Percentiles rank a stretch among this genome's conserved stretches.
These are phyloP conservation scores for Xeromyces bisporus DNA, from an alignment of 495 filamentous ascomycete genomes.

Conservation along the genomic window DNA sequence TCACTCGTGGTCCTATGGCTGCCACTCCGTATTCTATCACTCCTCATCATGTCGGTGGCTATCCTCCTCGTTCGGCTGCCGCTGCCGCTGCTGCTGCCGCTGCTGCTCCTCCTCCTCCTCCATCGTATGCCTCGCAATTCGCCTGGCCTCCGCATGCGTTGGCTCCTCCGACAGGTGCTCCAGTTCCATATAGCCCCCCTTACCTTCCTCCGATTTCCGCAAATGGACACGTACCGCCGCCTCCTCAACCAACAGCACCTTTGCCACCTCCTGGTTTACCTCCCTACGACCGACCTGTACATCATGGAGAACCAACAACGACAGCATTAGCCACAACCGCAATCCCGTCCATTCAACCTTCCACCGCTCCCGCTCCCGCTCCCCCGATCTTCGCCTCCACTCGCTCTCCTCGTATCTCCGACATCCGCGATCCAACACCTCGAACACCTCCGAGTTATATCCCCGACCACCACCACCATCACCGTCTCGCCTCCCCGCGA, in stretches of 20 bases:
- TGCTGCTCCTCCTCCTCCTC: no score
- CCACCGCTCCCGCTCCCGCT: constrained; percentile 6
- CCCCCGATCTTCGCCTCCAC: constrained; percentile 12
- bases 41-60: constrained; percentile 33
- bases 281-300: constrained; percentile 19
- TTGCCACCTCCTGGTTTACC: constrained; percentile 5
- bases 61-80: constrained; percentile 29
- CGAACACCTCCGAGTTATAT: background rate
- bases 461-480: constrained; percentile 2
- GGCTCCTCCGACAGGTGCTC: constrained; percentile 24
- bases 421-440: background rate
- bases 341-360: constrained; percentile 10
- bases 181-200: constrained; percentile 19
- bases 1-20: constrained; percentile 45
- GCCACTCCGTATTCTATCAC: constrained; percentile 35
- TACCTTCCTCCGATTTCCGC: constrained; percentile 21
- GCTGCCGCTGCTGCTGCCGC: no score
- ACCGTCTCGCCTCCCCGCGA: constrained; percentile 23
- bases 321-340: no score
- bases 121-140: constrained; percentile 32
- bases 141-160: constrained; percentile 50
- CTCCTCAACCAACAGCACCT: constrained; percentile 13
- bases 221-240: constrained; percentile 15
- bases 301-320: constrained; percentile 17
- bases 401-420: constrained; percentile 19